Conservation (phyloP, 1,284 basidiomycete genomes). For the Amylostereum areolatum region DNA sequence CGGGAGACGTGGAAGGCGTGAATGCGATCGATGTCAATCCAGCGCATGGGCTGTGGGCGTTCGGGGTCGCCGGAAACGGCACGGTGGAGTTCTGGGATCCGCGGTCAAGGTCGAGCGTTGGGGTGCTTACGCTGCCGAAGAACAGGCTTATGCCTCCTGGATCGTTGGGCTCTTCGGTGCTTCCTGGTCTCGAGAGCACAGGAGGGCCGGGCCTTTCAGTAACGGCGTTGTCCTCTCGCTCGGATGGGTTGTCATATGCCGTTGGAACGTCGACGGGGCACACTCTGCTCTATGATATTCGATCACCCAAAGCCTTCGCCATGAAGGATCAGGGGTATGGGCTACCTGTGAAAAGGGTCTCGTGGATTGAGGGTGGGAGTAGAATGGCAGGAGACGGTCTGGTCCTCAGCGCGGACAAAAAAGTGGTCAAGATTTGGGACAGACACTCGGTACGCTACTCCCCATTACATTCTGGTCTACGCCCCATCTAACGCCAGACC, state of each 20-base stretch:
- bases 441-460: constrained; percentile 58
- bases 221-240: constrained; percentile 78
- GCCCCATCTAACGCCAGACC: constrained; percentile 7
- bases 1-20: constrained; percentile 66
- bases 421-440: constrained; percentile 96
- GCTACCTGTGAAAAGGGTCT: constrained; percentile 79
- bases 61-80: constrained; percentile 82
- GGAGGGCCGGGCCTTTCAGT: constrained; percentile 50
- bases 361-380: constrained; percentile 86
- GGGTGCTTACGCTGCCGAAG: constrained; percentile 71
- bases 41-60: constrained; percentile 85
- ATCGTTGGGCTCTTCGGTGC: constrained; percentile 25
- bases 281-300: constrained; percentile 91
- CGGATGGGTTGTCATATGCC: constrained; percentile 90
- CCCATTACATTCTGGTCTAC: constrained; percentile 2
- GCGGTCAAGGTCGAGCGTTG: constrained; percentile 75
- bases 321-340: constrained; percentile 98
- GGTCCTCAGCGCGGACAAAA: constrained; percentile 86
- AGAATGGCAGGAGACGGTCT: constrained; percentile 83
- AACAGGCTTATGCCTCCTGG: constrained; percentile 47
- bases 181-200: constrained; percentile 37
- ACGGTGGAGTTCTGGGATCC: constrained; percentile 97
- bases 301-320: constrained; percentile 78
- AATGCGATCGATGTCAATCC: constrained; percentile 94
- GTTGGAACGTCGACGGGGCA: constrained; percentile 95